Evolutionary conservation across 2,329 filamentous ascomycete genomes (phyloP), one percentile per base, ranked within the genome.

Genomic region (Claviceps digitariae): DNA sequence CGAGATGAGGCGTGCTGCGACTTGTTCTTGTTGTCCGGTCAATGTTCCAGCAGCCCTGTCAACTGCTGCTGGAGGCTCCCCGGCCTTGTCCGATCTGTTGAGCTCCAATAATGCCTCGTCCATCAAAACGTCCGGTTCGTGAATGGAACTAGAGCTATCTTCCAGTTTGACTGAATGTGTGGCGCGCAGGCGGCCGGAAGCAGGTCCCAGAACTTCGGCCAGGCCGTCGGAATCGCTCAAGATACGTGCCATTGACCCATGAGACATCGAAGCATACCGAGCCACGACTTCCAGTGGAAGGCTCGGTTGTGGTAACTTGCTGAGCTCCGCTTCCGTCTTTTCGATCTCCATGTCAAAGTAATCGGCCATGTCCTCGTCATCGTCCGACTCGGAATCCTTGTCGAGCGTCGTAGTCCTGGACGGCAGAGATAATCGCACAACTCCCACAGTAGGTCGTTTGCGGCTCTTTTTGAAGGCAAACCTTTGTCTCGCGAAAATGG

Each of bases 281-380:
- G 68, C 63, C 13, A 77, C 66, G 1, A 74, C 69, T 45, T 71
- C 67, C 17, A 46, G 72, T 62, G 55, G 74, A 54, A 56, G 63
- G 56, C 54, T 72, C 59, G 55, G 68, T 60, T 54, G 69, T 60
- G 74, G 69, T 7, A 80, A 62, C 50, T 72, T 74, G 54, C 70
- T 69, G 31, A 82, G 59, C 52, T 77, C 71, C 0, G 66, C 66
- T 55, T 80, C 73, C 2, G 73, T 71, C 60, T 79, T 76, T 44
- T 68, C 63, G 40, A 81, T 79, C 58, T 79, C 69, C 52, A 69
- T 68, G 51, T 74, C 71, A 52, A 82, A 79, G 55, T 77, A 77
- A 51, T 78, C 76, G 20, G 73, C 77, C 67, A 81, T 76, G 46
- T 78, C 75, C 48, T 81, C 78, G 54, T 82, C 78, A 45, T 81